Base-by-base conservation (phyloP, 768 basidiomycete genomes). In the Tulasnella sp. region DNA sequence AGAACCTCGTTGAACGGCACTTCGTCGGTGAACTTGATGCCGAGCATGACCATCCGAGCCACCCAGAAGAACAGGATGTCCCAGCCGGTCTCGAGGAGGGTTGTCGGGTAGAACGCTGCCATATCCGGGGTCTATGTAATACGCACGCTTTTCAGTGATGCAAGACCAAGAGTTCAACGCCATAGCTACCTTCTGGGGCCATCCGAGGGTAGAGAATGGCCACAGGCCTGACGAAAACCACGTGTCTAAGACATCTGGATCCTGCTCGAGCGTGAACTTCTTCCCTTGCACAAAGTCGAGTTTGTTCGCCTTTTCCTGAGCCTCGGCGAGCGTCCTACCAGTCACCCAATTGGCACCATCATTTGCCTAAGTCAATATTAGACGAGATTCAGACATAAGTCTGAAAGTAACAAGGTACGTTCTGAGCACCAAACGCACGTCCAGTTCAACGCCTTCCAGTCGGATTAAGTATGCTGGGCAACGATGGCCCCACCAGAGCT, bases 41-140 rank as follows among this genome's bases (percentile, higher is more conserved):
- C 94, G 34, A 98, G 82, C 67, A 99, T 74, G 50, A 88, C 94
- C 94, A 98, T 99, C 44, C 96, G 86, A 15, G 96, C 93, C 5
- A 98, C 94, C 96, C 96, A 99, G 81, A 98, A 98, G 79, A 93
- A 93, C n/a, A 99, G 72, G 66, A 98, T 98, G 63, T 98, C 96
- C 94, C 96, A 98, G 48, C 96, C 96, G 0, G 96, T 99, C 73
- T 98, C 96, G 29, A 98, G 80, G 45, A 98, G 65, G n/a, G 83
- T 80, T 1, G 89, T 73, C 0, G 96, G 96, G 70, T 93, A 99
- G 75, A 89, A 98, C 29, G 76, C 74, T 63, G 82, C 70, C 43
- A 90, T 65, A 68, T 98, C 94, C 3, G 73, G 62, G 0, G 91
- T 92, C 89, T 91, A 63, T 21, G 46, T n/a, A 60, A 29, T 4